Conservation (phyloP, 352 stramenopile species). For the Thalassiosira exigua region DNA sequence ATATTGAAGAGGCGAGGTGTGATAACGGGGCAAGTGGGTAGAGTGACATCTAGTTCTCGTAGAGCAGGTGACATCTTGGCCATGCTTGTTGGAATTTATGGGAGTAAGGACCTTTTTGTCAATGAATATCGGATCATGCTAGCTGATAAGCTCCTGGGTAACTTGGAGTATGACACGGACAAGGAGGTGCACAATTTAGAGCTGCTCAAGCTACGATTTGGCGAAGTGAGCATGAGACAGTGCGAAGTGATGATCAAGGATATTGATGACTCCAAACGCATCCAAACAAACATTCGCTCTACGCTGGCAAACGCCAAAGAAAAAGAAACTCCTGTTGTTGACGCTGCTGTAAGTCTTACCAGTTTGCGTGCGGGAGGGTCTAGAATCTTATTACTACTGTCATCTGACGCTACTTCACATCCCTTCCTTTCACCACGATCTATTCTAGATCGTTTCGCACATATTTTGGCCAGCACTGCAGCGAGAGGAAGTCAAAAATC, state of each 20-base stretch:
- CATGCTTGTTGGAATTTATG: slow-evolving; percentile 98
- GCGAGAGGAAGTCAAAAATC: slow-evolving; percentile 90
- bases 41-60: slow-evolving; percentile 54
- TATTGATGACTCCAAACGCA: slow-evolving; percentile 95
- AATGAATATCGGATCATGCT: slow-evolving; percentile 98
- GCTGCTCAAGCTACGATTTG: slow-evolving; percentile 96
- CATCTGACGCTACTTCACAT: no score
- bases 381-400: no score
- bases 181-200: slow-evolving; percentile 94
- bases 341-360: no score
- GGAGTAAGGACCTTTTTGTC: slow-evolving; percentile 98
- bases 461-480: slow-evolving; percentile 98
- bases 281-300: slow-evolving; percentile 89
- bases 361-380: no score
- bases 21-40: slow-evolving; percentile 49
- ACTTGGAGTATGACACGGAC: slow-evolving; percentile 94
- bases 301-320: slow-evolving; percentile 60
- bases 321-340: slow-evolving; percentile 69
- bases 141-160: slow-evolving; percentile 94
- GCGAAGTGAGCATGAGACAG: slow-evolving; percentile 92
- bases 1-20: slow-evolving; percentile 63
- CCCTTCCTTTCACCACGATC: no score
- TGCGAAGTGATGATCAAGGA: slow-evolving; percentile 99
- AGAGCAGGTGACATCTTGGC: slow-evolving; percentile 94
- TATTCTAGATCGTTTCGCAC: slow-evolving; percentile 95